Evolutionary conservation across 1,284 basidiomycete species (phyloP), one percentile per base, ranked within the genome.

Genomic region (Singerocomus rubriflavus): DNA sequence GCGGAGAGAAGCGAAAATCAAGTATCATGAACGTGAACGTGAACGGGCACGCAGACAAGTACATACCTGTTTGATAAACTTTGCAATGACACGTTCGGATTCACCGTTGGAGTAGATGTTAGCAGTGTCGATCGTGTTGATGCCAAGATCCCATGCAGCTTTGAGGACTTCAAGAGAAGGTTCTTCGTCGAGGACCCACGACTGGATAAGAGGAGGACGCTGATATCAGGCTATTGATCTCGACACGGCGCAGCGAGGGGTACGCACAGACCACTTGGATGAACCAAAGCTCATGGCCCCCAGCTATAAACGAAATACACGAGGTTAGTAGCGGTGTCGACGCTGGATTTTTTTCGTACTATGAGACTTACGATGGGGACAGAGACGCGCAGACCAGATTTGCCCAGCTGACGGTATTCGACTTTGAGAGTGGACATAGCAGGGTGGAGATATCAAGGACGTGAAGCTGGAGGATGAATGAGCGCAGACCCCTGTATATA

Each of bases 51-150:
- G 30, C 32, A 31, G 9, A 9, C 17, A 14, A 8, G 34, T 31
- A 16, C 30, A n/a, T 37, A 70, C 74, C 65, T 71, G 60, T 50
- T 77, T 72, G 53, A 87, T 71, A 42, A 84, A 84, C 57, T 79
- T 77, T 11, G 74, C 81, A 7, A 78, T 55, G 27, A 78, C 42
- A 3, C 63, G 58, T 44, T 78, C 76, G 0, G 75, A 77, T 48
- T 74, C 73, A 7, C 79, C 78, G 46, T 78, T 75, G 5, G 75
- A 78, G 53, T 81, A 81, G 3, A 77, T 64, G 58, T 85, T 82
- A 21, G 82, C 80, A 0, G 84, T 84, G 57, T 80, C 78, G 51
- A 77, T 66, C 14, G 74, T 77, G 48, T 68, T 77, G 50, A 77
- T 65, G 2, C 74, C 75, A 6, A 62, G 57, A 42, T 73, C 72